Percentiles rank a stretch among this genome's conserved stretches.
These are phyloP conservation scores for Sclerotinia minor DNA, from an alignment of 2,329 filamentous ascomycete genomes.

Conservation along the genomic window DNA sequence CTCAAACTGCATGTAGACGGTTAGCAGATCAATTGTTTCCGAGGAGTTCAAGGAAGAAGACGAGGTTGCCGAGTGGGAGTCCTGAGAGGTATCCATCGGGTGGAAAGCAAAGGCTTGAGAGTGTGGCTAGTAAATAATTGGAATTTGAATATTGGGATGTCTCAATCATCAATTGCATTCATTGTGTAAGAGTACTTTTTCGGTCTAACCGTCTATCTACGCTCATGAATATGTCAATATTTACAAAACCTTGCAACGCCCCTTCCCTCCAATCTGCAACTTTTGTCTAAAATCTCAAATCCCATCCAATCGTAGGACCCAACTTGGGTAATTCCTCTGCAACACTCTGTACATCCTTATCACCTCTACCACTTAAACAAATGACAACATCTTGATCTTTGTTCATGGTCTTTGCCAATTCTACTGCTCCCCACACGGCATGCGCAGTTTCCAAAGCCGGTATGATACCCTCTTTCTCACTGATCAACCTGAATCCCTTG, in stretches of 20 bases:
- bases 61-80: constrained; percentile 15
- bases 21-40: constrained; percentile 8
- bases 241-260: constrained; percentile 15
- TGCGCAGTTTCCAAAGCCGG: constrained; percentile 93
- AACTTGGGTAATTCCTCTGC: constrained; percentile 88
- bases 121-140: constrained; percentile 23
- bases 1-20: constrained; percentile 49
- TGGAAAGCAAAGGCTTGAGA: constrained; percentile 26
- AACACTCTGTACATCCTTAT: constrained; percentile 98
- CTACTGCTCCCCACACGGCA: constrained; percentile 83
- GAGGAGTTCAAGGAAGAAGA: constrained; percentile 16
- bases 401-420: constrained; percentile 89
- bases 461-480: constrained; percentile 92
- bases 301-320: constrained; percentile 83
- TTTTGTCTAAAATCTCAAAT: constrained; percentile 56
- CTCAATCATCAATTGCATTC: not conserved
- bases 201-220: not conserved
- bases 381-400: constrained; percentile 90
- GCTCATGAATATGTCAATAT: not conserved
- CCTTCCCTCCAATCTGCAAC: not conserved
- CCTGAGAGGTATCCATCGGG: constrained; percentile 17
- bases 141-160: not conserved
- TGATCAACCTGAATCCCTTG: constrained; percentile 78
- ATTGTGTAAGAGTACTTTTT: not conserved
- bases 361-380: constrained; percentile 87